Conservation (phyloP, 1,284 basidiomycete genomes). For the Ceratobasidium theobromae region DNA sequence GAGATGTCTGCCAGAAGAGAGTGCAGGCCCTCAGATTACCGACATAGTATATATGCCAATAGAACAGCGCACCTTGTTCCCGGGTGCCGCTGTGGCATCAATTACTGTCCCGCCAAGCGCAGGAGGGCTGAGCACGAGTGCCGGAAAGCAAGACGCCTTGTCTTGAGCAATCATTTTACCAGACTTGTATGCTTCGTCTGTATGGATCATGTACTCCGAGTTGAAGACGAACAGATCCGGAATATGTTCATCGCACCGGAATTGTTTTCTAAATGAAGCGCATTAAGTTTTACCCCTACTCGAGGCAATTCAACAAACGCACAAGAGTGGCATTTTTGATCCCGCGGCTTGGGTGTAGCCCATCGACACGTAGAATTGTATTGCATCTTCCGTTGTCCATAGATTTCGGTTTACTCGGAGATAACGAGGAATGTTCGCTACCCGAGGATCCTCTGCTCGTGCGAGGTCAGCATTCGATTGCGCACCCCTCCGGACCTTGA, state of each 20-base stretch:
- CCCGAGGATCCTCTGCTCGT: slow-evolving; percentile 56
- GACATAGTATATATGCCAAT: background rate
- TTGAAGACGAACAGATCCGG: slow-evolving; percentile 79
- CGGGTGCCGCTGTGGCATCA: slow-evolving; percentile 95
- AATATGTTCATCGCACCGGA: slow-evolving; percentile 76
- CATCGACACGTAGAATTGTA: slow-evolving; percentile 53
- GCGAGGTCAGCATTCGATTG: slow-evolving; percentile 68
- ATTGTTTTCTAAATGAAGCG: slow-evolving; percentile 52
- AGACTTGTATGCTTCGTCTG: slow-evolving; percentile 63
- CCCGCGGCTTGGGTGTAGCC: slow-evolving; percentile 53
- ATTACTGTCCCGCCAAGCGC: slow-evolving; percentile 61
- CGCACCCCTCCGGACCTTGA: slow-evolving; percentile 79
- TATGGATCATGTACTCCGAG: slow-evolving; percentile 60
- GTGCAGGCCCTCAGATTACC: background rate
- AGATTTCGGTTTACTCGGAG: slow-evolving; percentile 79
- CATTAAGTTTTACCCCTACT: slow-evolving; percentile 41
- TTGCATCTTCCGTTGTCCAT: slow-evolving; percentile 63
- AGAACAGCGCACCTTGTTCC: slow-evolving; percentile 66
- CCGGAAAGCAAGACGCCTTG: slow-evolving; percentile 97
- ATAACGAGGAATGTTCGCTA: slow-evolving; percentile 80
- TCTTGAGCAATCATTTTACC: slow-evolving; percentile 93
- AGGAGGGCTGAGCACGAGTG: slow-evolving; percentile 72
- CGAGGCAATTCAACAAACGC: background rate
- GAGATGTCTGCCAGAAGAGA: slow-evolving; percentile 64
- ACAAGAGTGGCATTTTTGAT: background rate